Percentiles rank a stretch among this genome's conserved stretches.
These are phyloP conservation scores for Keithomyces neogunnii DNA, from an alignment of 2,329 filamentous ascomycete genomes.

Conservation along the genomic window DNA sequence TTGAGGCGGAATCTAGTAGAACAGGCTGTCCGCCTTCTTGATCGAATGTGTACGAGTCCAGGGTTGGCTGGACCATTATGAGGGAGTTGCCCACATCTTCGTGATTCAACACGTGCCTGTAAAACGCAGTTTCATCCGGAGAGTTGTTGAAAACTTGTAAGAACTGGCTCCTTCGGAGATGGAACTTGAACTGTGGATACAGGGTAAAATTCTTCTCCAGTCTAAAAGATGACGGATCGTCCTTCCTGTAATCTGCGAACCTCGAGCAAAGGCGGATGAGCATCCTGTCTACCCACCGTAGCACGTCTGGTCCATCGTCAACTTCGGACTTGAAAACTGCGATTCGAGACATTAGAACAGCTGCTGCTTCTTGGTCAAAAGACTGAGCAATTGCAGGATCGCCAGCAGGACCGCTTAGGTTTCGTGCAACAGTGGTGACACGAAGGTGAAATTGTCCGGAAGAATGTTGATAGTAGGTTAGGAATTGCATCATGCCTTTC, in stretches of 20 bases:
- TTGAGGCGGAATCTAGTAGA: conserved; percentile 91
- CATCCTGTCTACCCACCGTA: conserved; percentile 98
- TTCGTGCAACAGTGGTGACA: conserved; percentile 87
- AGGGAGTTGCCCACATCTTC: conserved; percentile 95
- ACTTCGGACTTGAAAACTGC: conserved; percentile 98
- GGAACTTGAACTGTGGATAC: conserved; percentile 99
- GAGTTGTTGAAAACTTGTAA: conserved; percentile 99
- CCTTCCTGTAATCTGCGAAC: conserved; percentile 96
- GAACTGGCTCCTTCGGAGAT: conserved; percentile 93
- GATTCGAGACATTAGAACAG: conserved; percentile 97
- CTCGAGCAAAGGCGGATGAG: conserved; percentile 91
- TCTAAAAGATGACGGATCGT: conserved; percentile 93
- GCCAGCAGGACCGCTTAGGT: conserved; percentile 85
- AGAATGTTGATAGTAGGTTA: conserved; percentile 97
- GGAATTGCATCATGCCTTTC: conserved; percentile 94
- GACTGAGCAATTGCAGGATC: conserved; percentile 94
- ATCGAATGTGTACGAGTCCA: conserved; percentile 96
- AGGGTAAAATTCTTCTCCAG: conserved; percentile 98
- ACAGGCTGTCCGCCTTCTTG: conserved; percentile 89
- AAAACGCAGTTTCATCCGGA: conserved; percentile 98
- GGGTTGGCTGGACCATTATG: conserved; percentile 96
- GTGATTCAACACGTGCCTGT: conserved; percentile 91
- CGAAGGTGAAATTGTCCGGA: conserved; percentile 93
- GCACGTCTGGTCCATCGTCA: conserved; percentile 94
- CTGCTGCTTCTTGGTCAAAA: conserved; percentile 96